Base-by-base conservation (phyloP, 257 asterid species). In the Forsythia suspensa region DNA sequence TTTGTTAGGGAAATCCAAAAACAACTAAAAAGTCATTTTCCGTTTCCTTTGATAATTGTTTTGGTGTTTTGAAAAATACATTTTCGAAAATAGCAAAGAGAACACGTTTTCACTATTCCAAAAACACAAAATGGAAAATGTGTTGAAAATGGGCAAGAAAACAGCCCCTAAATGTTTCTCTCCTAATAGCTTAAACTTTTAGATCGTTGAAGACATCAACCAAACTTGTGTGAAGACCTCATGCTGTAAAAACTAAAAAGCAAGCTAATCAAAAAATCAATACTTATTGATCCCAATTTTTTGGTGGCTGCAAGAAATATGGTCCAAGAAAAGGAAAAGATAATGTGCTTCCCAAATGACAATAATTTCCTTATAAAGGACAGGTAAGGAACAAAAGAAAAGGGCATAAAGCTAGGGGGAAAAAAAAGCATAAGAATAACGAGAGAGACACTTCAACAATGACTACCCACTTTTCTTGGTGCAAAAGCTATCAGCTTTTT, bases 391-490 rank as follows among this genome's bases (percentile, higher is more conserved):
- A 87, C 86, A 81, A 76, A 68, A 76, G 72, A 8, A 51, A 84
- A 83, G 81, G 84, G 87, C 81, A 81, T 83, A 88, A 88, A 79
- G 87, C 80, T 74, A 1, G 34, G 34, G 1, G 40, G 82, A 81
- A 77, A 77, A 77, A 71, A 78, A 73, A 63, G 83, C 34, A 29
- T 44, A 79, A 84, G 85, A 87, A 82, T 84, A 77, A 77, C 76
- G 90, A 89, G 88, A 88, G 84, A 80, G 90, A 90, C 87, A 84
- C 79, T 75, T 86, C 88, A 86, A 77, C 77, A 77, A 81, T 79
- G 80, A 87, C 85, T 83, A 81, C 74, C 85, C 89, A 82, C 92
- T 87, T 89, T 83, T 87, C 80, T 88, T 83, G 87, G 89, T 86
- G 86, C 84, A 86, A 90, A 90, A 85, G 85, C 79, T 73, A 75